Evolutionary conservation across 2,329 filamentous ascomycete species (phyloP), one percentile per base, ranked within the genome.

Genomic region (Rhynchosporium agropyri): DNA sequence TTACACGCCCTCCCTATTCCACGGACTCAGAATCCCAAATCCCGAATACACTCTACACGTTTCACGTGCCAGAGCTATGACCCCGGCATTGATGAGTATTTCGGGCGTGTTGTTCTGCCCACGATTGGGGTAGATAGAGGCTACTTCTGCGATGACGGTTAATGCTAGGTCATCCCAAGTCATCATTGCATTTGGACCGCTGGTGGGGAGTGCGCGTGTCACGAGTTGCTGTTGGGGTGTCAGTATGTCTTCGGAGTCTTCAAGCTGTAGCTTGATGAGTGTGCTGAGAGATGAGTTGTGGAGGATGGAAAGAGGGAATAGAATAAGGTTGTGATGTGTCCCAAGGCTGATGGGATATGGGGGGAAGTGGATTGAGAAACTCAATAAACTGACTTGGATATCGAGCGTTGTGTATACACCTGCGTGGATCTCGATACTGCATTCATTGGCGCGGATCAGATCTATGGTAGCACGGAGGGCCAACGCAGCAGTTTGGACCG

Each of bases 401-500:
- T 95, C 91, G 8, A 94, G 82, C 3, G 87, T 80, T 0, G 90
- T 85, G 72, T 93, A 94, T 2, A 91, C 88, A 36, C 89, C 90
- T 0, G 90, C 89, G 73, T 93, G 90, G 1, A 92, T 78, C 73
- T 92, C 90, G 31, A 92, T 79, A 3, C 72, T 75, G 56, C 82
- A 78, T 42, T 76, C 77, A 4, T 74, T 70, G 60, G 67, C 72
- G 58, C 70, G 77, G 64, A 79, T 74, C 9, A 71, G 69, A 10
- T 69, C 70, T 31, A 86, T 75, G 31, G 79, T 73, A 1, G 68
- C 65, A 28, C 76, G 75, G 43, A 84, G 78, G 29, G 76, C 72
- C 5, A 74, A 72, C 0, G 74, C 76, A 4, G 76, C 75, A n/a
- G 65, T 63, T 67, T 70, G 65, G 55, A 67, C 67, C 3, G 49